Conservation (phyloP, 768 basidiomycete species). For the Auriscalpium vulgare region DNA sequence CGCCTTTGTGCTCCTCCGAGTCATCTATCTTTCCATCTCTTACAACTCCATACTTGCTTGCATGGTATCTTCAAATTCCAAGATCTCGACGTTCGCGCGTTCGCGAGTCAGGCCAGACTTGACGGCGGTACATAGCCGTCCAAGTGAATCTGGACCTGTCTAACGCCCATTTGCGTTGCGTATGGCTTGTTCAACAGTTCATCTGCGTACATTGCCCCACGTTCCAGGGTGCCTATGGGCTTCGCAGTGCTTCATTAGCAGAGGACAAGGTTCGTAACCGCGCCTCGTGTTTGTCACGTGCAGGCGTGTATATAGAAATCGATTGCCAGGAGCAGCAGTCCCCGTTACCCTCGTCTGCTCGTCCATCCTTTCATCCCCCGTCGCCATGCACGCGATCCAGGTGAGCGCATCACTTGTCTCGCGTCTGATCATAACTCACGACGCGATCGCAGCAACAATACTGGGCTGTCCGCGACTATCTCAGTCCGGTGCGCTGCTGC, state of each 20-base stretch:
- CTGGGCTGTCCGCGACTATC: constrained; percentile 91
- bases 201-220: neutral
- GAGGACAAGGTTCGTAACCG: neutral
- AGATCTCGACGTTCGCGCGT: neutral
- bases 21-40: neutral
- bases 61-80: neutral
- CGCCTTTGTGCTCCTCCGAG: too few species aligned
- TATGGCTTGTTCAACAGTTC: neutral
- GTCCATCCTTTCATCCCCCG: neutral
- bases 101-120: neutral
- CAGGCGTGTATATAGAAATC: constrained; percentile 18
- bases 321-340: constrained; percentile 9
- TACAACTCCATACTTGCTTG: neutral
- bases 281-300: constrained; percentile 1
- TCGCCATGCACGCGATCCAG: constrained; percentile 43
- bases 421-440: too few species aligned
- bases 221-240: neutral
- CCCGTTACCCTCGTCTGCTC: constrained; percentile 7
- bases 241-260: neutral
- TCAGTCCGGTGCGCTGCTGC: constrained; percentile 63
- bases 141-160: neutral
- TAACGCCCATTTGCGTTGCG: neutral
- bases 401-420: constrained; percentile 15
- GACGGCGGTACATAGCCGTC: neutral
- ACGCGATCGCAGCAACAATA: constrained; percentile 56